These are phyloP conservation scores for Alternaria tenuissima DNA, from an alignment of 2,329 filamentous ascomycete species.

Conservation along the genomic window DNA sequence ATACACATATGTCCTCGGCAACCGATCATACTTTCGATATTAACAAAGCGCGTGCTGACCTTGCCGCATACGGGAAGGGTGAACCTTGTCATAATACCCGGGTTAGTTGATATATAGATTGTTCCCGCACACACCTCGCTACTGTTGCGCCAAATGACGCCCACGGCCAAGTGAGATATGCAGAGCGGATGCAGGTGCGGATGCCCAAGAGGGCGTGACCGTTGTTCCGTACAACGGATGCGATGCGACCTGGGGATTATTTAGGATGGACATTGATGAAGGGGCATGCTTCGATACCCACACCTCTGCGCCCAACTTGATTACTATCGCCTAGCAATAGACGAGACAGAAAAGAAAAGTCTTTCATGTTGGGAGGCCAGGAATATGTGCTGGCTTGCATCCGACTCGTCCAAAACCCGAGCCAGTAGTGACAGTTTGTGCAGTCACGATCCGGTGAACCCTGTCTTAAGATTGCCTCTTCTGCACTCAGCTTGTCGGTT, in stretches of 20 bases:
- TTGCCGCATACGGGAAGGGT: slow-evolving; percentile 9
- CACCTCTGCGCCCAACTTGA: neutral
- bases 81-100: slow-evolving; percentile 39
- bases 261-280: too few species aligned
- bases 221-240: neutral
- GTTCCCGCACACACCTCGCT: slow-evolving; percentile 22
- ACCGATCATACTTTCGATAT: slow-evolving; percentile 22
- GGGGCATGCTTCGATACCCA: neutral
- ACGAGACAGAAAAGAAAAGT: slow-evolving; percentile 3
- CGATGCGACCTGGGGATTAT: neutral
- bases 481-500: neutral
- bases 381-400: slow-evolving; percentile 11
- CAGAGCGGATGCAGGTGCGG: slow-evolving; percentile 10
- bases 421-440: slow-evolving; percentile 6
- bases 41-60: slow-evolving; percentile 12
- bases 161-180: neutral
- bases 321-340: slow-evolving; percentile 3
- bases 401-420: slow-evolving; percentile 11
- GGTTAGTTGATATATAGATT: slow-evolving; percentile 22
- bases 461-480: slow-evolving; percentile 1
- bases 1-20: slow-evolving; percentile 12
- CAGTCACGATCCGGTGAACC: slow-evolving; percentile 2
- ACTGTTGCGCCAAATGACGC: slow-evolving; percentile 11
- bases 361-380: neutral
- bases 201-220: slow-evolving; percentile 1